phyloP scores from a whole-genome alignment of 257 asterid genomes.

The Pogostemon cablin region DNA sequence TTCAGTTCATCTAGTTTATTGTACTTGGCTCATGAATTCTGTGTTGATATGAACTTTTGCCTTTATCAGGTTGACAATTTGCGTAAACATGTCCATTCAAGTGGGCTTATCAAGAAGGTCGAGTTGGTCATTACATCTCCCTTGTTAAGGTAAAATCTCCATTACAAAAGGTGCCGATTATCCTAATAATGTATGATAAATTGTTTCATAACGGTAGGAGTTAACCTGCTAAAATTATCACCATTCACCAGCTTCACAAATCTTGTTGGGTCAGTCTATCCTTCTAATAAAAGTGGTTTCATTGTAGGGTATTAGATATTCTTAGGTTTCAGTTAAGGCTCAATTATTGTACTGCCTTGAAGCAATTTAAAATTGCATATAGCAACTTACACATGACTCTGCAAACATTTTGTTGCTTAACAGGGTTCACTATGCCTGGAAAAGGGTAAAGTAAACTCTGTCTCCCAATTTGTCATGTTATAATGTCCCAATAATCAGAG shows the following conservation, averaged over 20 bases:
- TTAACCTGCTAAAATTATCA: slow-evolving; percentile 5
- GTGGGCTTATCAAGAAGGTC: slow-evolving; percentile 75
- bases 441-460: background rate
- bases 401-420: background rate
- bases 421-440: background rate
- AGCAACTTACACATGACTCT: slow-evolving; percentile 1
- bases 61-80: slow-evolving; percentile 79
- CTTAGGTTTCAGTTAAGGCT: slow-evolving; percentile 8
- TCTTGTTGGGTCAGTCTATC: background rate
- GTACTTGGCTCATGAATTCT: slow-evolving; percentile 18
- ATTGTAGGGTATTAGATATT: slow-evolving; percentile 11
- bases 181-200: slow-evolving; percentile 14
- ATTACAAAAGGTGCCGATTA: background rate
- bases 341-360: background rate
- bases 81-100: slow-evolving; percentile 76
- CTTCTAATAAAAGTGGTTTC: slow-evolving; percentile 17
- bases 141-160: slow-evolving; percentile 61
- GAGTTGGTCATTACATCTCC: slow-evolving; percentile 93
- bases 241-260: background rate
- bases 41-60: slow-evolving; percentile 31
- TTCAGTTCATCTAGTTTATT: slow-evolving; percentile 1
- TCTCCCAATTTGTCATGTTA: background rate
- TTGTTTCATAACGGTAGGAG: background rate
- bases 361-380: background rate
- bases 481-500: slow-evolving; percentile 11